Base-by-base conservation (phyloP, 1,139 yeast genomes). In the Magnusiomyces paraingens region DNA sequence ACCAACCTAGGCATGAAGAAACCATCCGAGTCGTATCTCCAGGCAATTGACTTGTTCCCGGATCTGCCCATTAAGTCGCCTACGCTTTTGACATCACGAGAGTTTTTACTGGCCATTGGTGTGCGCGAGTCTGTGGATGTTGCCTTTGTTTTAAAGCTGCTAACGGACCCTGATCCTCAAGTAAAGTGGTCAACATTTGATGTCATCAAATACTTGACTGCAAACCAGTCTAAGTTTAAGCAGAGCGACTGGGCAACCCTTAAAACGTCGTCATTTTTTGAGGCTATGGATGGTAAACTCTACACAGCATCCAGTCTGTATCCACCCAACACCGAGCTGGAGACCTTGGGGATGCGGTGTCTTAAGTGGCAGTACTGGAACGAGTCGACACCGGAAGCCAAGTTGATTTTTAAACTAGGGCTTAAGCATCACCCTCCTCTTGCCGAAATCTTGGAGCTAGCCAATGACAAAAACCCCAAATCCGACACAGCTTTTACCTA, bases 41-140 rank as follows among this genome's bases (percentile, higher is more conserved):
- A 59, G 40, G 61, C 61, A 14, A 69, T 72, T 20, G 64, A 66
- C 12, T 59, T 72, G 50, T 73, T 73, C 55, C 74, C 76, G 1
- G 63, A 70, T 51, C 57, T 72, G 17, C 75, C 76, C 0, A 68
- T 73, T 3, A 65, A 69, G 26, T 53, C 64, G 1, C 57, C 61
- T 3, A 56, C 60, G 10, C 54, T 68, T 38, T 56, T 54, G 32
- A 62, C 64, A 1, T 66, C 66, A 2, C 63, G 69, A 15, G 59
- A 61, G 32, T 65, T 73, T 57, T 61, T 73, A 39, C 57, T 62
- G 14, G 62, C 60, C 12, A 53, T 73, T 3, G 75, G 75, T 0
- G 61, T 73, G 26, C 66, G 76, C 36, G 70, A 67, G 56, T 70
- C 76, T 1, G 70, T 73, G 12, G 75, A 73, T 52, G 67, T 73